phyloP scores from a whole-genome alignment of 169 alveolate species.

The Cryptosporidium canis region DNA sequence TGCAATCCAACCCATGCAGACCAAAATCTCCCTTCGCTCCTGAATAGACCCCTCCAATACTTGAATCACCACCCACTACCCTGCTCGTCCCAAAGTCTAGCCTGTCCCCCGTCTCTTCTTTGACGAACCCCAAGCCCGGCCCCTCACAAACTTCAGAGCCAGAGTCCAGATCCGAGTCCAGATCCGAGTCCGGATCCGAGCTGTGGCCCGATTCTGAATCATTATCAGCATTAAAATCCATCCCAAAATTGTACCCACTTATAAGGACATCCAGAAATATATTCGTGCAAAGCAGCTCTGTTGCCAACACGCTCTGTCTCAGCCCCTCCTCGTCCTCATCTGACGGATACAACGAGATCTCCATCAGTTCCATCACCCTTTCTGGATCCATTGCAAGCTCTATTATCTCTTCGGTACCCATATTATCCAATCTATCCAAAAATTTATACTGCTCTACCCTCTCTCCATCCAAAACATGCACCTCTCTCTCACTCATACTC shows the following conservation, averaged over 20 bases:
- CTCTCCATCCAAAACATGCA: not conserved
- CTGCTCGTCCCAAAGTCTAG: too few species aligned
- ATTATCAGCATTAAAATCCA: not conserved
- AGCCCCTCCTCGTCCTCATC: not conserved
- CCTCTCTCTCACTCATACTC: not conserved
- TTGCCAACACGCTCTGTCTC: constrained; percentile 16
- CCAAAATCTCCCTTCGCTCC: not conserved
- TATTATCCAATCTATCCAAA: not conserved
- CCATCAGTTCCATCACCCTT: not conserved
- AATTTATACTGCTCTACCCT: not conserved
- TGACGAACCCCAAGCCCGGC: too few species aligned
- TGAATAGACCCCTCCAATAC: not conserved
- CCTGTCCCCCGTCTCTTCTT: too few species aligned
- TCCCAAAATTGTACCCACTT: not conserved
- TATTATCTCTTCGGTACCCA: not conserved
- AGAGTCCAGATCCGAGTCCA: not conserved
- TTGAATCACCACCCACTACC: not conserved
- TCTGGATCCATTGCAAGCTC: not conserved
- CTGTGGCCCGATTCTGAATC: not conserved
- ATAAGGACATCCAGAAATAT: not conserved
- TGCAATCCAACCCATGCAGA: not conserved
- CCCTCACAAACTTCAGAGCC: not conserved
- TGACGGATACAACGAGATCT: constrained; percentile 50
- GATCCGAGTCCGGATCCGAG: not conserved
- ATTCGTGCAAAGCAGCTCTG: constrained; percentile 32